Evolutionary conservation across 345 rosid species (phyloP).

Genomic region (Gossypium thurberi): DNA sequence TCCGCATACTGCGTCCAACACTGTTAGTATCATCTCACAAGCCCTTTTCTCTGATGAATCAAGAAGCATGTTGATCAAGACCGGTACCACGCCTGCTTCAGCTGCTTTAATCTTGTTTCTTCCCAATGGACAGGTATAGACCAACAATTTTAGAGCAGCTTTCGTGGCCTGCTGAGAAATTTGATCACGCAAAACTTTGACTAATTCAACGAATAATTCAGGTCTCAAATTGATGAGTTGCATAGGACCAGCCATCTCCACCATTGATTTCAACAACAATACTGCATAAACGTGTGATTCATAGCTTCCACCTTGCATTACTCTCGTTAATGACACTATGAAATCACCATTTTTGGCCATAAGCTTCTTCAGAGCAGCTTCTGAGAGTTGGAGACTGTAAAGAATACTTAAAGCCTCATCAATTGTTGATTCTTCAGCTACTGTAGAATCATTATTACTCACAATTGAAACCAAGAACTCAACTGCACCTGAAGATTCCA

Average conservation of each 20-base stretch:
- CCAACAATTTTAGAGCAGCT: slow-evolving; percentile 48
- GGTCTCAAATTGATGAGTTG: slow-evolving; percentile 30
- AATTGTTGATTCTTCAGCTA: neutral
- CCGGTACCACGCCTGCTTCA: slow-evolving; percentile 47
- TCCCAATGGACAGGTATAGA: slow-evolving; percentile 51
- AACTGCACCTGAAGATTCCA: slow-evolving; percentile 66
- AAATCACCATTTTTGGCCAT: slow-evolving; percentile 38
- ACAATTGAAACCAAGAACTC: slow-evolving; percentile 55
- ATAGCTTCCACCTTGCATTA: slow-evolving; percentile 42
- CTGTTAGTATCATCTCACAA: slow-evolving; percentile 45
- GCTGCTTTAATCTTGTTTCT: slow-evolving; percentile 67
- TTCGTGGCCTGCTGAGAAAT: slow-evolving; percentile 59
- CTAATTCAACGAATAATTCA: slow-evolving; percentile 40
- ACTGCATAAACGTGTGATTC: slow-evolving; percentile 48
- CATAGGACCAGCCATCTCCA: slow-evolving; percentile 56
- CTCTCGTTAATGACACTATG: slow-evolving; percentile 38
- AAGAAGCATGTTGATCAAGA: slow-evolving; percentile 58
- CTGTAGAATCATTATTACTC: neutral
- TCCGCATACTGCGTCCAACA: slow-evolving; percentile 53
- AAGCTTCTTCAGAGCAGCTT: slow-evolving; percentile 52
- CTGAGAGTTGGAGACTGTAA: slow-evolving; percentile 52
- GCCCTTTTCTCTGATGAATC: slow-evolving; percentile 43
- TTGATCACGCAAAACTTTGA: slow-evolving; percentile 43
- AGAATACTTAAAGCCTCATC: slow-evolving; percentile 68
- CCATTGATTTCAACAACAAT: slow-evolving; percentile 34